Base-by-base conservation (phyloP, 1,139 yeast genomes). In the Geotrichum candidum region DNA sequence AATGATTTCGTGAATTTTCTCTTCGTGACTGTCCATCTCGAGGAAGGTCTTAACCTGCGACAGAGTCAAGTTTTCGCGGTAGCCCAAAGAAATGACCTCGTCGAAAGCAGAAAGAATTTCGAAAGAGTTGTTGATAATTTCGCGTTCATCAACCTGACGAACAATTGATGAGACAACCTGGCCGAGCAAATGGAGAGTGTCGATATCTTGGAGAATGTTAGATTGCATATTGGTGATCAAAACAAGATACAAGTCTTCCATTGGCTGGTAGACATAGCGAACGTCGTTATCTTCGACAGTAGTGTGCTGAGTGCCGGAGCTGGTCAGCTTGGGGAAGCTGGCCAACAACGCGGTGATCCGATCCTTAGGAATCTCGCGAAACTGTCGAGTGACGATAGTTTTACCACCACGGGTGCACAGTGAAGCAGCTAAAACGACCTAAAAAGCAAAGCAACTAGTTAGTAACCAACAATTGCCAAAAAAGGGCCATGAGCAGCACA, bases 21-120 rank as follows among this genome's bases (percentile, higher is more conserved):
- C 99, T 77, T 95, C 99, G 73, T 94, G 98, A 51, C 96, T 88
- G 76, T 95, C 98, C 99, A 95, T 94, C 73, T 91, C 95, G 77
- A 95, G 80, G 77, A 90, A 94, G 18, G 96, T 89, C 74, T 85
- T 86, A 66, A 95, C 90, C 78, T 94, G 99, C 62, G 86, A 77
- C 68, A 88, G 74, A 0, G 95, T 85, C 68, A 94, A 79, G 74
- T 90, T 89, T 75, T 95, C 99, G 69, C 90, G 86, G 78, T 87
- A 91, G 18, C 99, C 99, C 76, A 90, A 80, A 61, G 86, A 86
- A 68, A 94, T 85, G 63, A 94, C 89, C 76, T 95, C 99, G 74
- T 95, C 99, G 72, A 95, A 94, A 1, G 98, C 96, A 71, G 89
- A 84, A 69, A 94, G 78, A 66, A 95, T 85, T 70, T 91, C 97